Evolutionary conservation across 345 rosid species (phyloP), one percentile per base, ranked within the genome.

Genomic region (Jatropha curcas): DNA sequence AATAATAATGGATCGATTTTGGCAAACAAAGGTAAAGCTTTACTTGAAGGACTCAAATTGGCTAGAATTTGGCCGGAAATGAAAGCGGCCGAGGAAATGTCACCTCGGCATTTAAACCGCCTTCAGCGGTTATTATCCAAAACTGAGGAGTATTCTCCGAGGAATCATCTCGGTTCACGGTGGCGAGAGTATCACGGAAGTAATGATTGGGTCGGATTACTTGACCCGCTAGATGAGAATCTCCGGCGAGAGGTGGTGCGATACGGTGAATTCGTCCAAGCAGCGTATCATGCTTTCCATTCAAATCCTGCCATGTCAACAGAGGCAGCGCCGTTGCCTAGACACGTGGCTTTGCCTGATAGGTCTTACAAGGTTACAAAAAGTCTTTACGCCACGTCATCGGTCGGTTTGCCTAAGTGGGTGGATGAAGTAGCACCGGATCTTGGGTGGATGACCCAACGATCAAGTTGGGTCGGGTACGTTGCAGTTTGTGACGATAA

Each of bases 381-480:
- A 71, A 86, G 86, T 57, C 88, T 95, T 16, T 95, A 90, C 76
- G 99, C 98, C 77, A 92, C 98, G 7, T 86, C 99, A 33, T 89
- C 99, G 0, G 86, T 95, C 30, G 86, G 92, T 0, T 56, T 95
- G 24, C 99, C 98, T n/a, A 79, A 84, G 55, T 92, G 97, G 94
- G 90, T 95, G 0, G 92, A 95, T 35, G 88, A 88, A 20, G 71
- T 92, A 79, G 98, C 92, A 0, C 98, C 98, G 2, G 88, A 92
- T 77, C 89, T 92, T 7, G 82, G 85, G 63, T 92, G 99, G 98
- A 88, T 95, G 97, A 95, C 99, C 22, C 97, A 95, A 56, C 74
- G 93, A 76, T 89, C 98, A 2, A 95, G 99, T 58, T 95, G 98
- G 95, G 83, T 90, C 52, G 99, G 99, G 4, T 95, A 86, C 73